A percentile compares a stretch with the other conserved stretches of the same genome.
Conservation (phyloP, 805 yeast species). For the Teunomyces pallodes region DNA sequence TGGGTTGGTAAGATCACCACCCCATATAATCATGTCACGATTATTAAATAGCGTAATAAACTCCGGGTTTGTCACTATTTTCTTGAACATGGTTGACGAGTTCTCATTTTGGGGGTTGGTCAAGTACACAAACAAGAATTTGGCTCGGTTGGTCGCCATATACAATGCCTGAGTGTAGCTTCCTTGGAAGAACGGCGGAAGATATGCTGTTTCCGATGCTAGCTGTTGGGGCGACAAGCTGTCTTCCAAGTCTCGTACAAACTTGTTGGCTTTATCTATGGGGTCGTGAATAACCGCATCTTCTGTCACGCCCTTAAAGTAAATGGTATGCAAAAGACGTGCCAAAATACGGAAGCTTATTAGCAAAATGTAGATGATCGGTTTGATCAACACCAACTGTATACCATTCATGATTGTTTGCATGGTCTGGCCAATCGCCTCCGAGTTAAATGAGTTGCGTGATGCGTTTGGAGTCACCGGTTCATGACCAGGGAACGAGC, state of each 20-base stretch:
- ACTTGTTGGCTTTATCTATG: constrained; percentile 49
- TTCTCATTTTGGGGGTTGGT: constrained; percentile 73
- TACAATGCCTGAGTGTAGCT: constrained; percentile 80
- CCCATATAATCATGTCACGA: constrained; percentile 73
- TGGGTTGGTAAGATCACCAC: constrained; percentile 75
- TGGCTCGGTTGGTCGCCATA: constrained; percentile 63
- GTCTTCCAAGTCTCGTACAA: constrained; percentile 53
- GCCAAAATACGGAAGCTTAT: constrained; percentile 22
- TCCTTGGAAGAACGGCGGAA: constrained; percentile 59
- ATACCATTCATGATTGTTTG: constrained; percentile 7
- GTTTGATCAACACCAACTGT: constrained; percentile 20
- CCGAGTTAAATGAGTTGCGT: constrained; percentile 18
- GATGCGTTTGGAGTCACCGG: constrained; percentile 4
- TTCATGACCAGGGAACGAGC: constrained; percentile 17
- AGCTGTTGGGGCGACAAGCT: constrained; percentile 25
- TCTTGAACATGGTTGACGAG: constrained; percentile 48
- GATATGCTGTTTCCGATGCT: constrained; percentile 4
- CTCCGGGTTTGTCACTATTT: constrained; percentile 50
- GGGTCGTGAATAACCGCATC: constrained; percentile 39
- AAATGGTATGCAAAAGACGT: constrained; percentile 21
- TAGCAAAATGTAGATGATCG: constrained; percentile 22
- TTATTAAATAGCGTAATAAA: constrained; percentile 41
- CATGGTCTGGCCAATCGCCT: constrained; percentile 7
- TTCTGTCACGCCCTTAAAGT: constrained; percentile 19
- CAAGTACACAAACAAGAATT: constrained; percentile 70